Evolutionary conservation across 495 filamentous ascomycete species (phyloP), one percentile per base, ranked within the genome.

Genomic region (Penicillium robsamsonii): DNA sequence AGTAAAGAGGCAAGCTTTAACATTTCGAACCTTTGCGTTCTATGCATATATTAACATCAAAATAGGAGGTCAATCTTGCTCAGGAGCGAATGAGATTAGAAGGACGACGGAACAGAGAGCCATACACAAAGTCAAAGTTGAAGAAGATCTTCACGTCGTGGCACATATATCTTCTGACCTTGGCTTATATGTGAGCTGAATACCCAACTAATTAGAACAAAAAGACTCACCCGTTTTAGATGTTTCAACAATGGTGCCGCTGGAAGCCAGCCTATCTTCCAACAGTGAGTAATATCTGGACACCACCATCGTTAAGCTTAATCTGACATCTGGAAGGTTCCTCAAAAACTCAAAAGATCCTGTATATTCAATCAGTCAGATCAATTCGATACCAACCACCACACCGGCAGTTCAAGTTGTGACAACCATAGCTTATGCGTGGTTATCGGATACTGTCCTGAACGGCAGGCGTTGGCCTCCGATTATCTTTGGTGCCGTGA

Each of bases 401-500:
- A 74, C 76, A 1, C 65, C 70, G 43, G 77, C 75, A 2, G 75
- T 80, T 5, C 76, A 79, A 47, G 70, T 81, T 10, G 65, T 78
- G 5, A 76, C 75, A 8, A 79, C 76, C 5, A 64, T 81, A 0
- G 63, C 71, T 11, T 79, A 77, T 57, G 78, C 74, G 9, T 79
- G 73, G 73, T 65, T 65, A 17, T 78, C 75, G 0, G 84, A 86
- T 63, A 75, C 77, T 1, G 44, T 84, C 5, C 75, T 83, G 22
- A 67, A 70, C 25, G 84, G 82, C 8, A 72, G 67, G 20, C 72
- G 84, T 10, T 85, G 81, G 82, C 82, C 81, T 17, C 75, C 81
- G 13, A 76, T 69, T 67, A 69, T 75, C 63, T 76, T 75, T 63
- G 83, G 63, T 44, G 84, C 64, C 49, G 77, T 67, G 57, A 65